Conservation (phyloP, 2,329 filamentous ascomycete species). For the Monilinia fructicola region DNA sequence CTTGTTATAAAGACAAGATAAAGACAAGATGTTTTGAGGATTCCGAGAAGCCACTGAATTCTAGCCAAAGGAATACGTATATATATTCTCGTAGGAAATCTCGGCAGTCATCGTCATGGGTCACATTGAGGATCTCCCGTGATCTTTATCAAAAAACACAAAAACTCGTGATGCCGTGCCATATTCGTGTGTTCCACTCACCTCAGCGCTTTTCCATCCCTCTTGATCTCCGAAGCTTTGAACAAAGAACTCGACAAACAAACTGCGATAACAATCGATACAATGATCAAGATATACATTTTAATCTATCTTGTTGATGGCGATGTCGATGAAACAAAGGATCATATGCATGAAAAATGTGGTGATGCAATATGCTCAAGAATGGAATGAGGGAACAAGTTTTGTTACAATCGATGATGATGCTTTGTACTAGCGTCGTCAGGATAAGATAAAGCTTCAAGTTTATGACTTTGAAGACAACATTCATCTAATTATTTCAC, state of each 20-base stretch:
- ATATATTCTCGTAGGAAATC: neutral
- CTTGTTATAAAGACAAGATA: neutral
- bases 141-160: neutral
- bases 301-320: neutral
- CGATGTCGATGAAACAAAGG: neutral
- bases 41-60: neutral
- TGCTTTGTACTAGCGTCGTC: slow-evolving; percentile 3
- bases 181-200: slow-evolving; percentile 22
- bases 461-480: neutral
- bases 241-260: slow-evolving; percentile 28
- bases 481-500: neutral
- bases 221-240: slow-evolving; percentile 32
- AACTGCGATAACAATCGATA: slow-evolving; percentile 25
- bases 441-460: slow-evolving; percentile 8
- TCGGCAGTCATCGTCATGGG: neutral
- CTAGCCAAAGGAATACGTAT: neutral
- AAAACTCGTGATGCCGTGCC: slow-evolving; percentile 2
- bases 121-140: neutral
- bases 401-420: neutral
- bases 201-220: slow-evolving; percentile 37
- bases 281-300: slow-evolving; percentile 33
- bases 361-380: slow-evolving; percentile 12
- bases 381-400: slow-evolving; percentile 10
- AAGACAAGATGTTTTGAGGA: neutral
- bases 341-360: neutral